These are phyloP conservation scores for Tetradesmus obliquus DNA, from an alignment of 139 green algal genomes.

Conservation along the genomic window DNA sequence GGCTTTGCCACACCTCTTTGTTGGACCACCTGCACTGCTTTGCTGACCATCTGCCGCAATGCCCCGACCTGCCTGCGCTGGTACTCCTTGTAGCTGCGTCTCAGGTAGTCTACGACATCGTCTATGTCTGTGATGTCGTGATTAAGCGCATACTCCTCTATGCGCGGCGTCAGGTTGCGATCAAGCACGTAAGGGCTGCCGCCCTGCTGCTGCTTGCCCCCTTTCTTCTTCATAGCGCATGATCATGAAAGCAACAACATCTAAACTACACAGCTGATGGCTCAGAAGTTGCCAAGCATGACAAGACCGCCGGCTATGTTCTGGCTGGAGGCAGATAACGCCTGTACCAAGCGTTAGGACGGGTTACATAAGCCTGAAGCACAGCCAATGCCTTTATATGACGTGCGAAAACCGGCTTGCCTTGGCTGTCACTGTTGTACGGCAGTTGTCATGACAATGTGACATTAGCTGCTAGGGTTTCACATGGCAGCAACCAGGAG, in stretches of 20 bases:
- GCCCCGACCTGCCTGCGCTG: conserved; percentile 62
- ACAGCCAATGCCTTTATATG: no score
- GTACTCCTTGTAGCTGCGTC: conserved; percentile 77
- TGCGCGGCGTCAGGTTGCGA: conserved; percentile 65
- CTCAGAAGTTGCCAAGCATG: not conserved
- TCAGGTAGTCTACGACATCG: conserved; percentile 66
- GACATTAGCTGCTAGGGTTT: not conserved
- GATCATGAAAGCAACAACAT: not conserved
- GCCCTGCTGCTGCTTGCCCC: conserved; percentile 7
- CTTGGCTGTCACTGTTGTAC: not conserved
- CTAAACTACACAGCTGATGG: not conserved
- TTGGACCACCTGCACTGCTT: conserved; percentile 50
- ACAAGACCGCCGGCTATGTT: not conserved
- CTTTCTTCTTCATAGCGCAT: not conserved
- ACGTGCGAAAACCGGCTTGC: no score
- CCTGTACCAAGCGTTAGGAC: not conserved
- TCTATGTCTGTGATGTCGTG: conserved; percentile 77
- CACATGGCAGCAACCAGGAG: no score
- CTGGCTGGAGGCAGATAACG: not conserved
- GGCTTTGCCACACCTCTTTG: conserved; percentile 47
- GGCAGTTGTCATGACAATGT: not conserved
- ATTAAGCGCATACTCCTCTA: conserved; percentile 74
- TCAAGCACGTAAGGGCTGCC: conserved; percentile 54
- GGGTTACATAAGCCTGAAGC: no score
- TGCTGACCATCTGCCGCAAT: conserved; percentile 64